phyloP scores from a whole-genome alignment of 2,329 filamentous ascomycete genomes.

The Beauveria asiatica region DNA sequence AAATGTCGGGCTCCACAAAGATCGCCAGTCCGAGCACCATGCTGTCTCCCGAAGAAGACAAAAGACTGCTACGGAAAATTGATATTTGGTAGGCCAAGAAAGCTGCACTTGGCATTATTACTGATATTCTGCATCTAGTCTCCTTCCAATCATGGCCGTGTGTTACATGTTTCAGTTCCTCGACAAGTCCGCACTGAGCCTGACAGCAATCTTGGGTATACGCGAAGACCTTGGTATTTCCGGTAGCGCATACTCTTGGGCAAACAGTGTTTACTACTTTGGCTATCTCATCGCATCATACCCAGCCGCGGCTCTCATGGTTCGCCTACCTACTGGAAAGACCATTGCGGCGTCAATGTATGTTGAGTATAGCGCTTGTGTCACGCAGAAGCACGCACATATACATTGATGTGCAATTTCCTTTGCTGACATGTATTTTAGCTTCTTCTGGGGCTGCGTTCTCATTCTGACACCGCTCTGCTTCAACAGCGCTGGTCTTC shows the following conservation, averaged over 20 bases:
- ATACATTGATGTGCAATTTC: no score
- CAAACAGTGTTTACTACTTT: slow-evolving; percentile 42
- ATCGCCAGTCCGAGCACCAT: background rate
- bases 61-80: slow-evolving; percentile 49
- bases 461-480: slow-evolving; percentile 33
- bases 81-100: slow-evolving; percentile 39
- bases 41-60: slow-evolving; percentile 26
- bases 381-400: no score
- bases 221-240: slow-evolving; percentile 35
- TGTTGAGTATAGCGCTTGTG: background rate
- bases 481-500: slow-evolving; percentile 17
- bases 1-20: background rate
- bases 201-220: slow-evolving; percentile 42
- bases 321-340: slow-evolving; percentile 21
- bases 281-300: slow-evolving; percentile 35
- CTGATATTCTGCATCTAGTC: slow-evolving; percentile 19
- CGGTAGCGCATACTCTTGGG: slow-evolving; percentile 44
- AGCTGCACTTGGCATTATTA: background rate
- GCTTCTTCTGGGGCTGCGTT: slow-evolving; percentile 28
- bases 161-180: slow-evolving; percentile 52
- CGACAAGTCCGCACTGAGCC: slow-evolving; percentile 50
- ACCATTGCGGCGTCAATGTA: slow-evolving; percentile 18
- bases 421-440: background rate
- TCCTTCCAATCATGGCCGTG: slow-evolving; percentile 43
- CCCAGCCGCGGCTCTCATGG: slow-evolving; percentile 19